Conservation (phyloP, 2,329 filamentous ascomycete species). For the Aspergillus sojae region DNA sequence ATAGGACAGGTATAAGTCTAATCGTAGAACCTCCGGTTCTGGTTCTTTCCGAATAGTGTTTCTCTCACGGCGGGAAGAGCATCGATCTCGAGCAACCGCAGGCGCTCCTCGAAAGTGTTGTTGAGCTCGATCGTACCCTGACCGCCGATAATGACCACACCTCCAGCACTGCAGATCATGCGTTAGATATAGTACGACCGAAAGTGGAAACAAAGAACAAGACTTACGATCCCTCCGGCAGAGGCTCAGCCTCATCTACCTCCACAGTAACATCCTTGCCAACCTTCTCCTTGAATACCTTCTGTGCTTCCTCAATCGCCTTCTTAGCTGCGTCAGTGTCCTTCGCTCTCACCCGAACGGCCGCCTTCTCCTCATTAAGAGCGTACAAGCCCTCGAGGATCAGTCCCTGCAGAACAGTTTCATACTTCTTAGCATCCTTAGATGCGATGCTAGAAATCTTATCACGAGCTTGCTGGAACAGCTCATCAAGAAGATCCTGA, state of each 20-base stretch:
- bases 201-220: constrained; percentile 14
- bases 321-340: constrained; percentile 76
- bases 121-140: constrained; percentile 96
- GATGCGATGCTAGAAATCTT: constrained; percentile 68
- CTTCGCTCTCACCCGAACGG: constrained; percentile 74
- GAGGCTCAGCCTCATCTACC: constrained; percentile 76
- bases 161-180: constrained; percentile 68
- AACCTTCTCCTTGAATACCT: constrained; percentile 80
- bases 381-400: constrained; percentile 90
- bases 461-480: constrained; percentile 80
- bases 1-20: constrained; percentile 50
- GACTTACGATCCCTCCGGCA: constrained; percentile 82
- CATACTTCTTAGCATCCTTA: constrained; percentile 63
- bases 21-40: constrained; percentile 93
- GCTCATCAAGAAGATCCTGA: constrained; percentile 85
- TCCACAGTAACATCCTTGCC: constrained; percentile 69
- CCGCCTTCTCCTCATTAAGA: constrained; percentile 76
- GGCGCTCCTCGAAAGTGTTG: constrained; percentile 93
- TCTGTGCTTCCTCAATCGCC: constrained; percentile 73
- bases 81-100: constrained; percentile 80
- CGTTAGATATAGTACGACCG: constrained; percentile 13
- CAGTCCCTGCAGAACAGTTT: constrained; percentile 73
- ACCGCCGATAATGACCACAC: constrained; percentile 77
- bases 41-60: constrained; percentile 89
- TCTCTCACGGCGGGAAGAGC: constrained; percentile 82